These are phyloP conservation scores for Diaporthe vexans DNA, from an alignment of 2,329 filamentous ascomycete genomes.

Conservation along the genomic window DNA sequence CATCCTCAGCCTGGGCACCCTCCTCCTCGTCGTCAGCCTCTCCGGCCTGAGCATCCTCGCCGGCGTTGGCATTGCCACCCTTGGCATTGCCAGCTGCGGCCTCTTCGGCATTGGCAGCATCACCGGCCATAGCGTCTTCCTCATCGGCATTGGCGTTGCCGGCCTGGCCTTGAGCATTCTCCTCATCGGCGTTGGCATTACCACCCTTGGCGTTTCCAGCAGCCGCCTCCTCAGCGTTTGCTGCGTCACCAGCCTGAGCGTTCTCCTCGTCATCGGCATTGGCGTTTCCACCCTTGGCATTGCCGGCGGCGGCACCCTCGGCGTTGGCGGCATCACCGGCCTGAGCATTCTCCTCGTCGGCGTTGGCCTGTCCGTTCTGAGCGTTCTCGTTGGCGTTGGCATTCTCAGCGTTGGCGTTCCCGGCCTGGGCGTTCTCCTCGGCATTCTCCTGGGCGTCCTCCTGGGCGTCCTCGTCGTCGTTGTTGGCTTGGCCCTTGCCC, in stretches of 20 bases:
- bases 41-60: background rate
- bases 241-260: too few species aligned
- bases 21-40: background rate
- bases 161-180: background rate
- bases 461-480: background rate
- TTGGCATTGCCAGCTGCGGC: background rate
- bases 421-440: background rate
- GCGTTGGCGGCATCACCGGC: background rate
- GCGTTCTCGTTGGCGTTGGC: background rate
- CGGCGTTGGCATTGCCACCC: too few species aligned
- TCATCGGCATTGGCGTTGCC: background rate
- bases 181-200: background rate
- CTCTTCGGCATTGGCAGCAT: background rate
- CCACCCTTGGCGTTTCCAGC: background rate
- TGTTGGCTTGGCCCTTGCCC: conserved; percentile 7
- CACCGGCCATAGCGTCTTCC: background rate
- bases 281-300: background rate
- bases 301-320: background rate
- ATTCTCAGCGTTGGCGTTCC: background rate
- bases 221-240: too few species aligned
- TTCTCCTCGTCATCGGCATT: background rate
- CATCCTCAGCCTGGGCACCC: background rate
- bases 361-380: background rate
- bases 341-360: background rate
- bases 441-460: background rate